These are phyloP conservation scores for Trypanosoma rangeli DNA, from an alignment of 208 protist genomes.

Conservation along the genomic window DNA sequence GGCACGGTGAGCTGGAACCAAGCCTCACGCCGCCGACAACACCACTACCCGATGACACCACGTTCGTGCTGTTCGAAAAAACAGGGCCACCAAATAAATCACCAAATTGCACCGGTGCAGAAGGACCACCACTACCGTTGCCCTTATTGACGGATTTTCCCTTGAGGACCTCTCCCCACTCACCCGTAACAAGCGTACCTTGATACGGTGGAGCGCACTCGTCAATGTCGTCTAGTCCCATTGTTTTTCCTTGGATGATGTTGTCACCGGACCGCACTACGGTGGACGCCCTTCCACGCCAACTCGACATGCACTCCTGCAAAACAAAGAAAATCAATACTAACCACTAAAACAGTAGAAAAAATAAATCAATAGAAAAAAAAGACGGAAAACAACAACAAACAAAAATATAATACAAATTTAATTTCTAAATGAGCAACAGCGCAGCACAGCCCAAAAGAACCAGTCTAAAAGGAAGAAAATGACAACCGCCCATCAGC, in stretches of 20 bases:
- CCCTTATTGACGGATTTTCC: conserved; percentile 1
- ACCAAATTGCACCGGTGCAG: conserved; percentile 33
- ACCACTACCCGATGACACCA: background rate
- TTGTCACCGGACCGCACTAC: background rate
- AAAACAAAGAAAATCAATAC: conserved; percentile 14
- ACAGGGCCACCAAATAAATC: conserved; percentile 63
- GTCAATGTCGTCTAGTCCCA: conserved; percentile 85
- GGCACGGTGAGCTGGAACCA: conserved; percentile 1
- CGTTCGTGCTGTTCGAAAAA: conserved; percentile 13
- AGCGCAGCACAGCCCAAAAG: background rate
- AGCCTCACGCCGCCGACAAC: background rate
- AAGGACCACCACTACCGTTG: conserved; percentile 2
- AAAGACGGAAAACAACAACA: conserved; percentile 16
- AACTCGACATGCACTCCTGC: background rate
- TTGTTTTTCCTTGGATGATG: conserved; percentile 18
- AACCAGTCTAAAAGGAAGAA: conserved; percentile 2
- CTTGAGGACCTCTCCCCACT: background rate
- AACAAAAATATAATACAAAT: conserved; percentile 2
- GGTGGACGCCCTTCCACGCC: background rate
- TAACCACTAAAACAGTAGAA: background rate
- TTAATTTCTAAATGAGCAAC: background rate
- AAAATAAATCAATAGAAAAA: conserved; percentile 24
- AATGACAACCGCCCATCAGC: background rate
- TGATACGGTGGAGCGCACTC: conserved; percentile 49
- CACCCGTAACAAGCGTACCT: background rate